A percentile compares a stretch with the other conserved stretches of the same genome.
Evolutionary conservation across 2,329 filamentous ascomycete genomes (phyloP).

Genomic region (Penicillium vulpinum): DNA sequence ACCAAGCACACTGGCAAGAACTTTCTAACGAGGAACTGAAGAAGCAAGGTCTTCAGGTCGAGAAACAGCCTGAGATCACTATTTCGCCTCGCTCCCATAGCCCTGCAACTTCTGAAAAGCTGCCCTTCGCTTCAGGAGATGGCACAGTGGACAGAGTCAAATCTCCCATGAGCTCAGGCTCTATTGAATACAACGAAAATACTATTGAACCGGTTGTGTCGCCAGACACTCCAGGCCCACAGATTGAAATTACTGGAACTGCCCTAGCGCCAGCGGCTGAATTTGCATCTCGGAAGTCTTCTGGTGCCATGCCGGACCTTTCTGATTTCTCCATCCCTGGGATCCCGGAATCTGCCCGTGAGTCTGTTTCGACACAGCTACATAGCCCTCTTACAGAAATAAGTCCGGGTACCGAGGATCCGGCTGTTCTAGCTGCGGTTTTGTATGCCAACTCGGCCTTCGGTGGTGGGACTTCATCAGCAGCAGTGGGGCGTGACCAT

Average conservation of each 20-base stretch:
- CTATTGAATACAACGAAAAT: constrained; percentile 33
- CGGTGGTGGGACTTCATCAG: constrained; percentile 12
- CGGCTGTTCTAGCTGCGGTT: constrained; percentile 31
- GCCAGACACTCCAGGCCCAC: constrained; percentile 37
- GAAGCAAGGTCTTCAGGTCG: constrained; percentile 27
- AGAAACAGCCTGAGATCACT: constrained; percentile 22
- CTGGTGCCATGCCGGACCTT: constrained; percentile 32
- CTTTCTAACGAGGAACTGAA: constrained; percentile 34
- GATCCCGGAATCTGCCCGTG: constrained; percentile 15
- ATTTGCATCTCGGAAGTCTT: constrained; percentile 33
- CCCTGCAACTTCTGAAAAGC: constrained; percentile 23
- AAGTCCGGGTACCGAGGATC: constrained; percentile 24
- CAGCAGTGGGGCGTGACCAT: constrained; percentile 10
- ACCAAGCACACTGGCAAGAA: constrained; percentile 67
- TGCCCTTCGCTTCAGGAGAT: constrained; percentile 4
- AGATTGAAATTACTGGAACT: constrained; percentile 37
- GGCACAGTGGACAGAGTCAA: constrained; percentile 16
- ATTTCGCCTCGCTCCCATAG: constrained; percentile 40
- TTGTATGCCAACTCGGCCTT: constrained; percentile 27
- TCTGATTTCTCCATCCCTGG: constrained; percentile 27
- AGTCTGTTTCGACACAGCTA: constrained; percentile 14
- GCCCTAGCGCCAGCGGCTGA: constrained; percentile 17
- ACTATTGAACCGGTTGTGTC: constrained; percentile 37
- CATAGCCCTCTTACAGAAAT: constrained; percentile 19
- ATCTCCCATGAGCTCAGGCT: constrained; percentile 16